Evolutionary conservation across 2,329 filamentous ascomycete genomes (phyloP), one percentile per base, ranked within the genome.

Genomic region (Ophiostoma triangulosporum): DNA sequence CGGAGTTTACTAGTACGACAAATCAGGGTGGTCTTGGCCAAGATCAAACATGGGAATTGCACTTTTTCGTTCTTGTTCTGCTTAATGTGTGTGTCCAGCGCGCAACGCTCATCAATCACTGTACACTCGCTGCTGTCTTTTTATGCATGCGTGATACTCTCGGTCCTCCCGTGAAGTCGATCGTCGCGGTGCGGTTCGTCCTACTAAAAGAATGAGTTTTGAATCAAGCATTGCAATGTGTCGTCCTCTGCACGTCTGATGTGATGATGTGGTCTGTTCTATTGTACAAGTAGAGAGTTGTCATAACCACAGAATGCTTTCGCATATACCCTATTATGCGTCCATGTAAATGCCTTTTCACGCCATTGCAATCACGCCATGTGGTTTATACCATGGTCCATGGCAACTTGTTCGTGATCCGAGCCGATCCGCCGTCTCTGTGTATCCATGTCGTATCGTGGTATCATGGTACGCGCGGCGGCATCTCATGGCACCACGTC

Each of bases 21-120:
- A 45, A 51, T 24, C 14, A 22, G 38, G 46, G 27, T 48, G 35
- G 31, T 50, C 38, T 50, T 51, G 52, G 52, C 52, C 38, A 49
- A 50, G 36, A 43, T 43, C 27, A 43, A 46, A 36, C 27, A 43
- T 35, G 43, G 52, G 52, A 38, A 53, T 43, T 32, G 22, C 33
- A 53, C 31, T 31, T 51, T 48, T 26, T 53, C 15, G 31, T 36
- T 48, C 9, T 50, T 36, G 15, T 14, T 29, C 17, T 51, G 33
- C 20, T 29, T 12, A 7, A 11, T 27, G 9, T 45, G 22, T 27
- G 32, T 38, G 11, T 40, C 31, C 4, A 7, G 17, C 12, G 14
- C 12, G 14, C 26, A 24, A 45, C 26, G 43, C 43, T 29, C 43
- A n/a, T 40, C 36, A 40, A 40, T 12, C 20, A 17, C n/a, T 31